These are phyloP conservation scores for Nyssa sinensis DNA, from an alignment of 148 eudicot genomes.

Conservation along the genomic window DNA sequence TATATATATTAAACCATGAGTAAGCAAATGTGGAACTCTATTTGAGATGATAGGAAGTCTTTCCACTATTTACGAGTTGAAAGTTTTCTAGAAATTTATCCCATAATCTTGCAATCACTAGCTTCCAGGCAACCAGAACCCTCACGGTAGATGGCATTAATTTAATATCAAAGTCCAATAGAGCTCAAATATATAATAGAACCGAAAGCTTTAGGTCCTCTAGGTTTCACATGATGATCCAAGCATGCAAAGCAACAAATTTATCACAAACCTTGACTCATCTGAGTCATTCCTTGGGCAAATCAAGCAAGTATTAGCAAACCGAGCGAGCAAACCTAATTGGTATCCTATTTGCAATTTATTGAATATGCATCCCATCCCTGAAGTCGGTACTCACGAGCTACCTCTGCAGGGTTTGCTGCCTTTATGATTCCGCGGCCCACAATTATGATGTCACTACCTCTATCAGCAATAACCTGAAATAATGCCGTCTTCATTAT, in stretches of 20 bases:
- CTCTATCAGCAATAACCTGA: slow-evolving; percentile 80
- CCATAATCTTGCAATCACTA: no score
- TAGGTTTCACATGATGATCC: background rate
- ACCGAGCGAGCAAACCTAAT: background rate
- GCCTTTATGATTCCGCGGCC: slow-evolving; percentile 94
- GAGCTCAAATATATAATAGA: no score
- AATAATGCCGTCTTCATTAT: slow-evolving; percentile 1
- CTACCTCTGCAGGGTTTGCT: slow-evolving; percentile 70
- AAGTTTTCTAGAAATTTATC: no score
- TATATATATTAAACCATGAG: no score
- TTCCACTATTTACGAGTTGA: no score
- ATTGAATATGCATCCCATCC: slow-evolving; percentile 89
- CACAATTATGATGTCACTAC: slow-evolving; percentile 91
- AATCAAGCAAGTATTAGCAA: background rate
- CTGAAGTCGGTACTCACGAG: slow-evolving; percentile 79
- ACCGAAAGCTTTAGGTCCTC: background rate
- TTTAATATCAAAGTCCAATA: no score
- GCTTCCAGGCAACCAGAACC: no score
- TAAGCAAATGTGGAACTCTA: no score
- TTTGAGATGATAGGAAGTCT: no score
- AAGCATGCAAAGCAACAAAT: background rate
- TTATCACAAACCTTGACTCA: background rate
- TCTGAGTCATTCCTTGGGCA: background rate
- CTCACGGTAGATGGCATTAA: no score
- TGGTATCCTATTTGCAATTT: slow-evolving; percentile 39